Base-by-base conservation (phyloP, 805 yeast species). In the Yamadazyma nakazawae region DNA sequence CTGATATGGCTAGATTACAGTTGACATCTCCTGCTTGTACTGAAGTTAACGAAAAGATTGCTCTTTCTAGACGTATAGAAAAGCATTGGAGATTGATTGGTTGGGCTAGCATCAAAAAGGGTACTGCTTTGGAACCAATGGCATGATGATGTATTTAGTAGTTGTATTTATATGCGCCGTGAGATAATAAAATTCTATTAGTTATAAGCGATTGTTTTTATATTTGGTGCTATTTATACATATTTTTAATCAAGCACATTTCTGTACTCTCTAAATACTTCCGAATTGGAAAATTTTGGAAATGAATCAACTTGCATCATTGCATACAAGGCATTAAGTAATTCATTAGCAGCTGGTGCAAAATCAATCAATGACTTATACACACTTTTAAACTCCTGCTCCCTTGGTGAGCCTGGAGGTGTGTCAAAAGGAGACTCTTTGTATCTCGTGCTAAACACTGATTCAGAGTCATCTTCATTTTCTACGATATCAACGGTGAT, bases 21-120 rank as follows among this genome's bases (percentile, higher is more conserved):
- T 80, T 94, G 66, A 92, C 98, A 40, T 84, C 96, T 40, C 99
- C 99, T 47, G 99, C 98, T 41, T 94, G 99, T 83, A 92, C 99
- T 34, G 97, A 92, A 76, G 80, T 92, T 43, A 88, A 95, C 58
- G 99, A 94, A 76, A 92, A 94, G 85, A 92, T 94, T 69, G 99
- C 99, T 34, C 77, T 94, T 64, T 90, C 97, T 38, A 88, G 99
- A 80, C 91, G 99, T 81, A 94, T 94, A 61, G 99, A 94, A 68
- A 92, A 92, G 82, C 99, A 94, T 72, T 94, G 97, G 96, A 94
- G 99, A 80, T 80, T 94, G 68, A 94, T 94, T 74, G 99, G 99
- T 61, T 94, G 99, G 99, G 99, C 99, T 59, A 90, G 96, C 43
- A 92, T 91, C 67, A 87, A 87, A 74, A 89, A 88, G 73, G 97